Percentiles rank a stretch among this genome's conserved stretches.
These are phyloP conservation scores for Podila minutissima DNA, from an alignment of 192 early-diverging fungal genomes.

Conservation along the genomic window DNA sequence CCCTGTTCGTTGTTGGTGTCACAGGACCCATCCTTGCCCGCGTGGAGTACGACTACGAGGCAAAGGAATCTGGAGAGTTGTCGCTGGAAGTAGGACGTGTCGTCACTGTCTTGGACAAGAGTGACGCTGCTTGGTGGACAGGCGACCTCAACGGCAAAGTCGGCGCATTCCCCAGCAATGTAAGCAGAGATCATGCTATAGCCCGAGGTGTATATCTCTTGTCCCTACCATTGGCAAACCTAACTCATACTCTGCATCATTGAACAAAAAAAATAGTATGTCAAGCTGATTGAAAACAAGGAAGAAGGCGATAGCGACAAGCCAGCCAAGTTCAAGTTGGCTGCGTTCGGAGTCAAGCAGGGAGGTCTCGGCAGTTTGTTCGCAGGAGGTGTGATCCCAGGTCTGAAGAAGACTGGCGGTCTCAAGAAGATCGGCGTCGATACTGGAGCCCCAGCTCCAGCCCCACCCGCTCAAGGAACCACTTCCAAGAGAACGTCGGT, in stretches of 20 bases:
- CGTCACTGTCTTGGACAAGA: constrained; percentile 73
- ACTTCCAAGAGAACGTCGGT: constrained; percentile 21
- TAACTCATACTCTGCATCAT: neutral
- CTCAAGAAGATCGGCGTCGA: constrained; percentile 30
- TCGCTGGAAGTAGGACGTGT: constrained; percentile 72
- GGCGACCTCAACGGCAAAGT: constrained; percentile 75
- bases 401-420: constrained; percentile 67
- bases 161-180: constrained; percentile 73
- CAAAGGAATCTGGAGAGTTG: constrained; percentile 69
- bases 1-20: neutral
- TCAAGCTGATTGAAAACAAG: constrained; percentile 50
- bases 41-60: constrained; percentile 79
- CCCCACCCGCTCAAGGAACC: neutral
- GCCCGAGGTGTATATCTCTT: too few relatives aligned
- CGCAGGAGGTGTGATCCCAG: constrained; percentile 74
- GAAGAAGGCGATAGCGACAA: constrained; percentile 28
- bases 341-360: constrained; percentile 82
- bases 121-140: constrained; percentile 71
- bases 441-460: neutral
- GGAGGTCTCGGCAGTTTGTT: constrained; percentile 82
- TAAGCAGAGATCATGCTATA: constrained; percentile 18
- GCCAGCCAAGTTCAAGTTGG: constrained; percentile 67
- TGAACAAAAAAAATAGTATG: constrained; percentile 26
- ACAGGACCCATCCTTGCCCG: constrained; percentile 59
- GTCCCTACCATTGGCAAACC: too few relatives aligned